Evolutionary conservation across 495 filamentous ascomycete genomes (phyloP), one percentile per base, ranked within the genome.

Genomic region (Talaromyces wortmannii): DNA sequence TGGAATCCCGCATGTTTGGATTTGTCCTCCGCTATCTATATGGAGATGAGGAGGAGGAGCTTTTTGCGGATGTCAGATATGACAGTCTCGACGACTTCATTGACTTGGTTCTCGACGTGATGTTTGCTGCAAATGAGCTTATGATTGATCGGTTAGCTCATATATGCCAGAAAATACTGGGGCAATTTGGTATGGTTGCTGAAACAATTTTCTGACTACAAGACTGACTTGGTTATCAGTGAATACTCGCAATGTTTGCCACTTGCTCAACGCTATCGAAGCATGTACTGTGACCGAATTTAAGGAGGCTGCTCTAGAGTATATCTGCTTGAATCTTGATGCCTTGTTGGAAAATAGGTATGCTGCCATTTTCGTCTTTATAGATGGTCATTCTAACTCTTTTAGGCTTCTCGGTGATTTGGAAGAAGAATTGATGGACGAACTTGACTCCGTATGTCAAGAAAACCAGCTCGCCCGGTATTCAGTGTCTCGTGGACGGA

Each of bases 61-160:
- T 97, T 11, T 97, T 97, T 61, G 85, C 95, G 55, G 79, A 88
- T 48, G 78, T 91, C 17, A 77, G 86, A 16, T 78, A 79, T 50
- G 79, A 81, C 31, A 81, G 85, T 54, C 71, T 95, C 15, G 90
- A 96, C 51, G 84, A 89, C 48, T 91, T 96, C 57, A 78, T 92
- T 8, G 90, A 97, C 59, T 73, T 94, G 32, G 74, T 97, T n/a
- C 79, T 97, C 71, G 92, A 96, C 56, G 89, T 97, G 31, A 85
- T 96, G 79, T 86, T 83, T 53, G 86, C 91, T 40, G 89, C 91
- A 7, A 89, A 98, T 62, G 94, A 97, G 61, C 76, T 98, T 56
- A 96, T 98, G 91, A 80, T 98, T 36, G 92, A 97, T 64, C 77
- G 91, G 30, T 71, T 98, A 29, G 89, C 87, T 11, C 90, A 95